Conservation (phyloP, 1,284 basidiomycete species). For the Apiotrichum veenhuisii region DNA sequence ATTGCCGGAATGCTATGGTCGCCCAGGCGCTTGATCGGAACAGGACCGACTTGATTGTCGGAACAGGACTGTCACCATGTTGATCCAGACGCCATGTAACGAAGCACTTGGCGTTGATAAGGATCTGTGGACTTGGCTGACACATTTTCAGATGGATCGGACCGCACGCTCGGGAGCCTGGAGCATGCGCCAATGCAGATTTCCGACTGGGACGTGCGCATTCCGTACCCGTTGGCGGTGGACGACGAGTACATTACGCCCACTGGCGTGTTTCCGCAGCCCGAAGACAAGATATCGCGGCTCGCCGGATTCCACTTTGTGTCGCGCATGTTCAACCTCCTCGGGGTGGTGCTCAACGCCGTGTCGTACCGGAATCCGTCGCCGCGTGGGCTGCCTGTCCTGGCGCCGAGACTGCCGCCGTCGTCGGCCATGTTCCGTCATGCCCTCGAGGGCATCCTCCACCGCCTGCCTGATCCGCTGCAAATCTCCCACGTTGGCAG, state of each 20-base stretch:
- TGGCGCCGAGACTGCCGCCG: constrained; percentile 2
- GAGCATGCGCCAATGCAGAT: constrained; percentile 25
- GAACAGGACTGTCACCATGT: too few relatives aligned
- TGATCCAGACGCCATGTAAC: too few relatives aligned
- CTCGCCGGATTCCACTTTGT: constrained; percentile 34
- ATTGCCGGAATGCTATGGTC: too few relatives aligned
- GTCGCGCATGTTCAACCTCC: constrained; percentile 29
- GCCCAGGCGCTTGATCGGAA: too few relatives aligned
- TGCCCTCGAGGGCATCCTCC: constrained; percentile 20
- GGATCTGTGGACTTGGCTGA: not conserved
- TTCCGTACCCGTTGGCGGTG: constrained; percentile 26
- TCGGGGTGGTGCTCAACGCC: constrained; percentile 16
- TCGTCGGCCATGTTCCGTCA: constrained; percentile 17
- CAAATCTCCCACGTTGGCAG: constrained; percentile 3
- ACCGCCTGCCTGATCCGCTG: constrained; percentile 18
- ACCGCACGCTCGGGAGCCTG: constrained; percentile 27
- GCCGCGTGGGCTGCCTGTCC: not conserved
- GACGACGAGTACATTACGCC: constrained; percentile 35
- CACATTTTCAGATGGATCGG: constrained; percentile 26
- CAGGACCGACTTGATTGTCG: too few relatives aligned
- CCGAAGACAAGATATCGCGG: constrained; percentile 16
- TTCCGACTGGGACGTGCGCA: constrained; percentile 25
- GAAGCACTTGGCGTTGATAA: too few relatives aligned
- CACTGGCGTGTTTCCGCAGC: constrained; percentile 29
- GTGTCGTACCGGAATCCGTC: not conserved